Evolutionary conservation across 2,329 filamentous ascomycete genomes (phyloP).

Genomic region (Remersonia thermophila): DNA sequence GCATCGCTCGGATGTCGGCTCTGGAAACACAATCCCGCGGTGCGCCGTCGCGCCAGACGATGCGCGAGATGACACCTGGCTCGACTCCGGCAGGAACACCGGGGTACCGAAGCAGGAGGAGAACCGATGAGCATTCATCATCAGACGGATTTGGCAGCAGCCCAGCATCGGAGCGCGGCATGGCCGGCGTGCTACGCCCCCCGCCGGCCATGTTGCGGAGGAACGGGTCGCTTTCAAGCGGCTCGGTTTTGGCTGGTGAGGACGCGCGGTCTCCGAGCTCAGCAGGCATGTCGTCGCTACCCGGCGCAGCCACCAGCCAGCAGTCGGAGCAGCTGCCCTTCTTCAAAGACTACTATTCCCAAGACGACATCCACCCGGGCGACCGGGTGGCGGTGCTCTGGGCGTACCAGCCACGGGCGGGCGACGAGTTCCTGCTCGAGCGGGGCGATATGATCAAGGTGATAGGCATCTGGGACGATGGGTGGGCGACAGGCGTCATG

Average conservation of each 20-base stretch:
- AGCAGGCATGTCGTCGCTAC: constrained; percentile 71
- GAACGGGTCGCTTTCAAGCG: constrained; percentile 80
- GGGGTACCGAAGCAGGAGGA: constrained; percentile 27
- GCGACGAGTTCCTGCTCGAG: constrained; percentile 86
- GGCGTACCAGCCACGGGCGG: constrained; percentile 91
- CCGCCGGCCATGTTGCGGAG: constrained; percentile 52
- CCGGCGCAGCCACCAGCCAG: constrained; percentile 62
- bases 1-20: constrained; percentile 92
- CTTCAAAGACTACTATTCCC: constrained; percentile 98
- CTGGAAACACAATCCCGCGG: constrained; percentile 63
- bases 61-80: constrained; percentile 24
- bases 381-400: constrained; percentile 86
- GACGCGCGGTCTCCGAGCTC: constrained; percentile 64
- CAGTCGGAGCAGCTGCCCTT: constrained; percentile 92
- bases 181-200: constrained; percentile 41
- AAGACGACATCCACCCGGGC: constrained; percentile 86
- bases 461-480: constrained; percentile 97
- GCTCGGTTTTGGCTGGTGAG: constrained; percentile 59
- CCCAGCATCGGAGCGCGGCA: constrained; percentile 52
- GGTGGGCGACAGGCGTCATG: constrained; percentile 90
- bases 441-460: constrained; percentile 97
- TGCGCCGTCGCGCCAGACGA: constrained; percentile 42
- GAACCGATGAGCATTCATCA: constrained; percentile 46
- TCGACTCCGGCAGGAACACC: too few species aligned
- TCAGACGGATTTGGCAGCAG: constrained; percentile 63